Conservation (phyloP, 1,139 yeast genomes). For the Saccharomyces hybrid region DNA sequence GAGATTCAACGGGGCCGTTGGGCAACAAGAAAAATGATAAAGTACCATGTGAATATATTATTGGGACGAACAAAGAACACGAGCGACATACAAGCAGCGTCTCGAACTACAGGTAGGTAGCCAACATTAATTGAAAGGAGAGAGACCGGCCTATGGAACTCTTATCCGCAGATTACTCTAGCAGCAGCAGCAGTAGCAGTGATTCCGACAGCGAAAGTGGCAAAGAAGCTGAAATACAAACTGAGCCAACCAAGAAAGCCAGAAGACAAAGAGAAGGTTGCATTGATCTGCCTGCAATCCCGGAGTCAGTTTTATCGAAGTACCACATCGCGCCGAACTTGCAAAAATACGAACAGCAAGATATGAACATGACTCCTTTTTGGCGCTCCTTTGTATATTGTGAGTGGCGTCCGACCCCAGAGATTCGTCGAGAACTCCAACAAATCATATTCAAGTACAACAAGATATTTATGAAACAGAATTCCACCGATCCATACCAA, state of each 20-base stretch:
- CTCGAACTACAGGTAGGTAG: background rate
- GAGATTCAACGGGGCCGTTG: constrained; percentile 1
- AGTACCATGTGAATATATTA: background rate
- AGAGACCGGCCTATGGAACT: constrained; percentile 8
- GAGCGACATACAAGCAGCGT: background rate
- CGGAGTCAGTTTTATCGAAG: constrained; percentile 14
- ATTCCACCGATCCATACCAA: constrained; percentile 3
- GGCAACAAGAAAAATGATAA: background rate
- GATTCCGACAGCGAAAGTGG: constrained; percentile 9
- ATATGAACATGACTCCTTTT: constrained; percentile 4
- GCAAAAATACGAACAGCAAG: background rate
- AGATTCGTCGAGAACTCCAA: constrained; percentile 10
- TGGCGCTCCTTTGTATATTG: constrained; percentile 14
- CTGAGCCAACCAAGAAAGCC: background rate
- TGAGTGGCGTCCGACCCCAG: constrained; percentile 15
- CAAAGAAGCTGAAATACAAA: background rate
- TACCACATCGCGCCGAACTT: constrained; percentile 14
- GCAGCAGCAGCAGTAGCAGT: constrained; percentile 10
- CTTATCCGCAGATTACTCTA: constrained; percentile 10
- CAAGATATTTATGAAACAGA: constrained; percentile 2
- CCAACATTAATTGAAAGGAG: background rate
- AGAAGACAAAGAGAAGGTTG: background rate
- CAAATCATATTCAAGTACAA: constrained; percentile 8
- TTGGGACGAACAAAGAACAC: background rate
- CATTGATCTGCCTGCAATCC: constrained; percentile 10